A percentile compares a stretch with the other conserved stretches of the same genome.
Evolutionary conservation across 352 stramenopile genomes (phyloP).

Genomic region (Achlya hypogyna): DNA sequence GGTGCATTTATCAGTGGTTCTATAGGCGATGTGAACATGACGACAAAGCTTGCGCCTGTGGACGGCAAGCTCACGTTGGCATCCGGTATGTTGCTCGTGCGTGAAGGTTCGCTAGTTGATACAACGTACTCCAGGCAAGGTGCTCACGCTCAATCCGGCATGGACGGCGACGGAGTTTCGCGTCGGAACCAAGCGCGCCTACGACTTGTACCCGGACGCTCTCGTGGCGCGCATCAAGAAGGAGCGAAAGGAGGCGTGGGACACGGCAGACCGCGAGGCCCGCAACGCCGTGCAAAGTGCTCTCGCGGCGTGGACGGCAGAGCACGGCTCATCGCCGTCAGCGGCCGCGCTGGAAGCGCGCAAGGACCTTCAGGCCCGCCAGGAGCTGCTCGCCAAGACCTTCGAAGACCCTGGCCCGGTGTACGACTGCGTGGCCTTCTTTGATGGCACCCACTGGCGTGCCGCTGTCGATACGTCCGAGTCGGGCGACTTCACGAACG

Average conservation of each 20-base stretch:
- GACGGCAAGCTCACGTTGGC: constrained; percentile 21
- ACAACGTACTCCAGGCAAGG: too few species aligned
- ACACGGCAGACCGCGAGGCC: constrained; percentile 50
- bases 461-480: constrained; percentile 82
- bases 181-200: constrained; percentile 76
- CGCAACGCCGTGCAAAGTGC: constrained; percentile 56
- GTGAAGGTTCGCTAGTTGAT: too few species aligned
- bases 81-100: background rate
- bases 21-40: constrained; percentile 89
- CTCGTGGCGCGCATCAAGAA: constrained; percentile 69
- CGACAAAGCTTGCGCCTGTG: constrained; percentile 36
- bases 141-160: constrained; percentile 65
- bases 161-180: constrained; percentile 69
- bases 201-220: constrained; percentile 80
- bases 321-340: constrained; percentile 19
- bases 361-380: constrained; percentile 76
- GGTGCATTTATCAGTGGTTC: background rate
- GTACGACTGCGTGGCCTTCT: constrained; percentile 88
- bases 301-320: constrained; percentile 54
- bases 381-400: constrained; percentile 66
- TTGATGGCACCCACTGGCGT: constrained; percentile 66
- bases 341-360: constrained; percentile 33
- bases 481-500: constrained; percentile 70
- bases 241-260: constrained; percentile 77
- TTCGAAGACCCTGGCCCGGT: constrained; percentile 90